phyloP scores from a whole-genome alignment of 73 alveolate genomes.

The Breviolum minutum region DNA sequence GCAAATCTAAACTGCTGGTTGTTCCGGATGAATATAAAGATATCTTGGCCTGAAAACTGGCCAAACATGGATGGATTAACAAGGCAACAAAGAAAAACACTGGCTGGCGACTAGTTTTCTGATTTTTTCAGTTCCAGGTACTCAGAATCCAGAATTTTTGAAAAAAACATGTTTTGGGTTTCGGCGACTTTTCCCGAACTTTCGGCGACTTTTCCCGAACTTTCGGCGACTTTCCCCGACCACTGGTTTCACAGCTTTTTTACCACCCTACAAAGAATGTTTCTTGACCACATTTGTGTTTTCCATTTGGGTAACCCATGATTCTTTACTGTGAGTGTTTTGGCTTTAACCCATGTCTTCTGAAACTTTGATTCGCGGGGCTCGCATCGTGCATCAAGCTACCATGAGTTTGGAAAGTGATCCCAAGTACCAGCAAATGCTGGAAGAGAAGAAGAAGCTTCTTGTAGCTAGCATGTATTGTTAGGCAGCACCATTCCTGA shows the following conservation, averaged over 20 bases:
- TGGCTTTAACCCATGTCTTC: neutral
- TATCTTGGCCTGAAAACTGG: neutral
- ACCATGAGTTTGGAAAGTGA: conserved; percentile 7
- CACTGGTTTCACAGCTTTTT: neutral
- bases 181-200: neutral
- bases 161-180: neutral
- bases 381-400: neutral
- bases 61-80: neutral
- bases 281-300: neutral
- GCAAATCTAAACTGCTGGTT: neutral
- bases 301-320: neutral
- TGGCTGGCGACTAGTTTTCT: neutral
- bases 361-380: neutral
- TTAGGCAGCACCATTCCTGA: neutral
- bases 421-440: neutral
- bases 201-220: no score
- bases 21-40: neutral
- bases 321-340: neutral
- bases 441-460: neutral
- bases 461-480: neutral
- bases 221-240: conserved; percentile 22
- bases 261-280: no score
- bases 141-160: neutral
- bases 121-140: neutral
- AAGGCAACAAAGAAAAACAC: neutral